Percentiles rank a stretch among this genome's conserved stretches.
Evolutionary conservation across 306 rosid species (phyloP).

Genomic region (Oemleria cerasiformis): DNA sequence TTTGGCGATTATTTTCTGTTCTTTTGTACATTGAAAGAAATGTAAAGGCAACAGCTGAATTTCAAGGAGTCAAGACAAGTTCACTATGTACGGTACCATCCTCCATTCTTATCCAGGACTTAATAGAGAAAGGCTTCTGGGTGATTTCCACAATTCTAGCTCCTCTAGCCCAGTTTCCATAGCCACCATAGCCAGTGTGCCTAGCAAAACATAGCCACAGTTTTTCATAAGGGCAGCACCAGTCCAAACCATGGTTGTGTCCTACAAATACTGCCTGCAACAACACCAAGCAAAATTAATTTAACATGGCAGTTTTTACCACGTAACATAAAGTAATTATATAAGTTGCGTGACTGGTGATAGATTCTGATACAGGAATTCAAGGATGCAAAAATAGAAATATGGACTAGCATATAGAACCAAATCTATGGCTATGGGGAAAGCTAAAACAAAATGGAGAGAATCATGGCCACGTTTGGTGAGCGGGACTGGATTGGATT

Average conservation of each 20-base stretch:
- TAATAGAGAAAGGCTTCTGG: constrained; percentile 55
- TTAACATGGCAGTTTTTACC: neutral
- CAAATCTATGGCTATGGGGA: neutral
- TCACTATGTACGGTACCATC: constrained; percentile 59
- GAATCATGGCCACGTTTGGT: no score
- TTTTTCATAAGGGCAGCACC: constrained; percentile 71
- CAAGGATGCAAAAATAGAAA: neutral
- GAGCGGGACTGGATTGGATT: no score
- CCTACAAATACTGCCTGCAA: constrained; percentile 81
- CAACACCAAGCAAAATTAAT: constrained; percentile 23
- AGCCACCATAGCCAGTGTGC: constrained; percentile 81
- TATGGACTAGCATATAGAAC: neutral
- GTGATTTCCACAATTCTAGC: constrained; percentile 57
- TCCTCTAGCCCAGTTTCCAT: constrained; percentile 73
- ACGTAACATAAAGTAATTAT: no score
- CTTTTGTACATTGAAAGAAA: neutral
- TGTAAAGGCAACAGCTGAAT: neutral
- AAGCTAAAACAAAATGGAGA: neutral
- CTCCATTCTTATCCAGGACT: constrained; percentile 81
- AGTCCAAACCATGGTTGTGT: constrained; percentile 86
- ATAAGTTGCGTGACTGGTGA: neutral
- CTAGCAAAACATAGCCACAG: constrained; percentile 80
- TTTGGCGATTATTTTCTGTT: no score
- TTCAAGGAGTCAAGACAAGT: constrained; percentile 35
- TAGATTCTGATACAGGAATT: neutral